phyloP scores from a whole-genome alignment of 2,329 filamentous ascomycete species.

The Aspergillus ibericus region DNA sequence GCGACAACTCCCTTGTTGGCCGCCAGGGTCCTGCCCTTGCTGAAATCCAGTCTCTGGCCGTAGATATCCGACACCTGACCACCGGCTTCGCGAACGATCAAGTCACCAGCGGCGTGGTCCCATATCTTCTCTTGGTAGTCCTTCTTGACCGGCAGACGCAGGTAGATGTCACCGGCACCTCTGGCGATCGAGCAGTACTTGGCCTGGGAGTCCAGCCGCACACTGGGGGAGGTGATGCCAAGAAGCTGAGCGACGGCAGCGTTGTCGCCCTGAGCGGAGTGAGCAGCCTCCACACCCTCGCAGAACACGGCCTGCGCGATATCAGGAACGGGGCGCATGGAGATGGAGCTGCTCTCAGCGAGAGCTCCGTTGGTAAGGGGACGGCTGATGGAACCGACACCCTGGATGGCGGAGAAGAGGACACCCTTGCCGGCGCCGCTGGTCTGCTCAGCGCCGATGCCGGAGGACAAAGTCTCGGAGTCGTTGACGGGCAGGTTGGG shows the following conservation, averaged over 20 bases:
- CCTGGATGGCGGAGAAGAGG: slow-evolving; percentile 79
- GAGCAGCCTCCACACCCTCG: slow-evolving; percentile 90
- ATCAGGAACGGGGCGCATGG: slow-evolving; percentile 74
- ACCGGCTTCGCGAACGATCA: slow-evolving; percentile 92
- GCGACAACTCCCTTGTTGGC: slow-evolving; percentile 94
- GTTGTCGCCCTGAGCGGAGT: slow-evolving; percentile 87
- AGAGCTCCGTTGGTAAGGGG: slow-evolving; percentile 60
- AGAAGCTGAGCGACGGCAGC: slow-evolving; percentile 79
- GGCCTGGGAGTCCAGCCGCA: slow-evolving; percentile 96
- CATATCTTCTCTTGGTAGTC: slow-evolving; percentile 99
- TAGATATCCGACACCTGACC: slow-evolving; percentile 87
- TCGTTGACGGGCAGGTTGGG: slow-evolving; percentile 93
- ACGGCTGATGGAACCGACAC: slow-evolving; percentile 77
- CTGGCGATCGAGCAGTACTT: slow-evolving; percentile 96
- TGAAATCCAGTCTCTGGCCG: slow-evolving; percentile 83
- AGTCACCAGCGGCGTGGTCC: slow-evolving; percentile 94
- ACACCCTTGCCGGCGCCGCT: slow-evolving; percentile 78
- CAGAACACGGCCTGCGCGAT: slow-evolving; percentile 86
- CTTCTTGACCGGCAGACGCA: slow-evolving; percentile 79
- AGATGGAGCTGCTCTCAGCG: slow-evolving; percentile 61
- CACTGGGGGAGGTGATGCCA: slow-evolving; percentile 83
- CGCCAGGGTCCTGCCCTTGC: slow-evolving; percentile 77
- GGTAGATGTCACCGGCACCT: slow-evolving; percentile 91
- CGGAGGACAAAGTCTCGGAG: slow-evolving; percentile 65
- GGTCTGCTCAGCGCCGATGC: slow-evolving; percentile 71